Conservation (phyloP, 176 grass and related monocot genomes). For the Ampelocalamus luodianensis region DNA sequence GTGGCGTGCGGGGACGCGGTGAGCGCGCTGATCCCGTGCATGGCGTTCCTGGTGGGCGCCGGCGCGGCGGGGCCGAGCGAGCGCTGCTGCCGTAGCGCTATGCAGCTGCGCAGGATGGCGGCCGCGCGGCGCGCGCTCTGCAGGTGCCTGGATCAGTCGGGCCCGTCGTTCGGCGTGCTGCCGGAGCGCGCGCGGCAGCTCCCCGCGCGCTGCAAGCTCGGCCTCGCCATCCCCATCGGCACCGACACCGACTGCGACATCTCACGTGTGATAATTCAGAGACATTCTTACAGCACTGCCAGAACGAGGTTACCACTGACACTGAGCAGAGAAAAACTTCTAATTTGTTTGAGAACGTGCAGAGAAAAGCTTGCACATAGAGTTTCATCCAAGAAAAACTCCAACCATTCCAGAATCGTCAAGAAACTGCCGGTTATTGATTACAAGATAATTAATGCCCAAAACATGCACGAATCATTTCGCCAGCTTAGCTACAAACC, state of each 20-base stretch:
- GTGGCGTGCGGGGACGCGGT: conserved; percentile 54
- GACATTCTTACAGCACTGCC: no score
- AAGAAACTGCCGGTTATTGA: no score
- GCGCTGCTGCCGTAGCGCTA: conserved; percentile 58
- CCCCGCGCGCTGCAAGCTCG: conserved; percentile 63
- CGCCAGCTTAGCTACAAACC: no score
- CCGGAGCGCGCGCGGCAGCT: conserved; percentile 66
- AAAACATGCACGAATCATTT: no score
- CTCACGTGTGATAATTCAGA: no score
- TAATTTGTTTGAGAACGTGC: no score
- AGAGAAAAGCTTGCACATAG: no score
- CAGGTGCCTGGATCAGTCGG: conserved; percentile 59
- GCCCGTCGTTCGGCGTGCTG: conserved; percentile 60
- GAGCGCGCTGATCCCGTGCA: conserved; percentile 53
- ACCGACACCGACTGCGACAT: conserved; percentile 47
- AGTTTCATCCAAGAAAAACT: no score
- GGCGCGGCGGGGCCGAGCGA: conserved; percentile 37
- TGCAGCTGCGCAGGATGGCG: conserved; percentile 34
- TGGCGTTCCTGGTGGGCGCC: conserved; percentile 49
- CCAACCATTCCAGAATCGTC: no score
- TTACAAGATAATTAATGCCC: no score
- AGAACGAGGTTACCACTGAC: no score
- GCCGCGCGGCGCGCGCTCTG: conserved; percentile 52
- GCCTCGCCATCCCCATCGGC: conserved; percentile 51
- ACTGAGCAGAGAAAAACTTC: no score